Evolutionary conservation across 225 moss, liverwort and hornwort genomes (phyloP).

Genomic region (Thuidium tamariscinum): DNA sequence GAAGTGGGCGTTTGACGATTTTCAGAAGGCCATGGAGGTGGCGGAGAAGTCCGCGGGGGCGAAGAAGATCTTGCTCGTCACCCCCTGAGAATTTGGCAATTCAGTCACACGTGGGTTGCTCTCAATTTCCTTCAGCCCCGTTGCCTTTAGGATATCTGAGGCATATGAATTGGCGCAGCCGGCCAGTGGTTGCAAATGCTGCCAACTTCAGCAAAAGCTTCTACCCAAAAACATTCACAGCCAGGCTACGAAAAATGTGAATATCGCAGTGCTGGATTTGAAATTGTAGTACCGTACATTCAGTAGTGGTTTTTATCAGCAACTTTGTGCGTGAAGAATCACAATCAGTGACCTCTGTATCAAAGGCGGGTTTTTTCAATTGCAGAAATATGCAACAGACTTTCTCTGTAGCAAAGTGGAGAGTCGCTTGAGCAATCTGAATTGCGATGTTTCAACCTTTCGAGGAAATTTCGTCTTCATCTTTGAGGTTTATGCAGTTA

Average conservation of each 20-base stretch:
- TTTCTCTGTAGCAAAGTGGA: background rate
- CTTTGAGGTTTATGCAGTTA: too few species aligned
- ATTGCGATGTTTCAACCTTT: background rate
- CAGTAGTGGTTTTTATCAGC: background rate
- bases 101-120: background rate
- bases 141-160: background rate
- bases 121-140: background rate
- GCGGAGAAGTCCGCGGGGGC: background rate
- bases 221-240: background rate
- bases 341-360: too few species aligned
- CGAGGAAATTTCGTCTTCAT: background rate
- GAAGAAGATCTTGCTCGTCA: conserved; percentile 2
- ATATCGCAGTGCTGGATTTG: background rate
- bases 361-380: background rate
- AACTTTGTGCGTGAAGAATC: background rate
- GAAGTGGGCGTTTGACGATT: background rate
- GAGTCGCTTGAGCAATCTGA: background rate
- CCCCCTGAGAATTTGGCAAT: background rate
- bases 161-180: background rate
- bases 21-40: background rate
- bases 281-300: background rate
- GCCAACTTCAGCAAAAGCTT: too few species aligned
- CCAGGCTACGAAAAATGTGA: background rate
- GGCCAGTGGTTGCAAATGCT: background rate
- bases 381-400: background rate